A percentile compares a stretch with the other conserved stretches of the same genome.
Conservation (phyloP, 441 rosid genomes). For the Manihot esculenta region DNA sequence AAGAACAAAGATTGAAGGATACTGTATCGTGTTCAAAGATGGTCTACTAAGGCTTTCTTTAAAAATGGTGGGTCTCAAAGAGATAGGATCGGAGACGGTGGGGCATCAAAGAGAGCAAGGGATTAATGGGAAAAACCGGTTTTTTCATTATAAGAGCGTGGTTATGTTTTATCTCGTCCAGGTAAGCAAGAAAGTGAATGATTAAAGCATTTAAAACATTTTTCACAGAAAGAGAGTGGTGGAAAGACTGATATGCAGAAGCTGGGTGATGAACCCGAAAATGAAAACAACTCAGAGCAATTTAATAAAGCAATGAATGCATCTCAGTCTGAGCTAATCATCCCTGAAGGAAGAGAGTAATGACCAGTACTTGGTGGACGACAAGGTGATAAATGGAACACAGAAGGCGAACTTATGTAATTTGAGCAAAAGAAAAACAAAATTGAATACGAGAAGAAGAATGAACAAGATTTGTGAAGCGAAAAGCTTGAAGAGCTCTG, state of each 20-base stretch:
- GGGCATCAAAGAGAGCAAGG: background rate
- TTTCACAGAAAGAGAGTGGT: background rate
- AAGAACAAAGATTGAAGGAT: conserved; percentile 10
- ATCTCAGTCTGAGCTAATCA: background rate
- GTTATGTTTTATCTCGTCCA: background rate
- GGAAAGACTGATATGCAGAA: background rate
- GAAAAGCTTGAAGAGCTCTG: background rate
- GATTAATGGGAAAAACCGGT: conserved; percentile 20
- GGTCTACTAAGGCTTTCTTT: conserved; percentile 12
- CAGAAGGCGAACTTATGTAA: too few relatives aligned
- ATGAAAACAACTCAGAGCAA: background rate
- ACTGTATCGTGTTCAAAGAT: conserved; percentile 4
- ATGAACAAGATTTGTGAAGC: background rate
- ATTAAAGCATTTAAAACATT: conserved; percentile 9
- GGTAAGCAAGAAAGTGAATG: background rate
- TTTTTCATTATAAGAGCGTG: background rate
- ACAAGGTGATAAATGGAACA: background rate
- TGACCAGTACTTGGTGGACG: background rate
- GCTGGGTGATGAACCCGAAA: background rate
- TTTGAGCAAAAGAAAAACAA: background rate
- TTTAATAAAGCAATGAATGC: background rate
- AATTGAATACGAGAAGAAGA: background rate
- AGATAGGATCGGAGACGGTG: background rate
- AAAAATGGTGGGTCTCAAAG: conserved; percentile 7
- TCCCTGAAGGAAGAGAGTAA: background rate